Evolutionary conservation across 2,329 filamentous ascomycete genomes (phyloP).

Genomic region (Annulohypoxylon truncatum): DNA sequence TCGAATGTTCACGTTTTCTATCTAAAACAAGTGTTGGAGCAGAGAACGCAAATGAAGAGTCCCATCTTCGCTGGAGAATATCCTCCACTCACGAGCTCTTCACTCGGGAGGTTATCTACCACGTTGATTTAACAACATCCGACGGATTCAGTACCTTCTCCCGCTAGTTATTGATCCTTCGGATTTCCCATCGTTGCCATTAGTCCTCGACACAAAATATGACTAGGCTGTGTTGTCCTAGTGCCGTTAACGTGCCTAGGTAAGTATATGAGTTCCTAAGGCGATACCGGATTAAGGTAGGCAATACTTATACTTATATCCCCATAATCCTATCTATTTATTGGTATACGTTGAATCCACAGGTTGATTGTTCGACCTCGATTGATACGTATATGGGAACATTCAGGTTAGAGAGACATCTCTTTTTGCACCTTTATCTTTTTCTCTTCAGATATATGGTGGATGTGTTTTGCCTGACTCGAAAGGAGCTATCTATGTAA

Average conservation of each 20-base stretch:
- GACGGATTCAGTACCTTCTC: not conserved
- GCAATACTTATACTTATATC: not conserved
- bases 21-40: not conserved
- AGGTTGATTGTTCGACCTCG: not conserved
- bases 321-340: not conserved
- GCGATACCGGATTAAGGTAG: not conserved
- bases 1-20: not conserved
- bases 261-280: not conserved
- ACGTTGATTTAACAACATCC: not conserved
- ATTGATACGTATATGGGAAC: not conserved
- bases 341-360: not conserved
- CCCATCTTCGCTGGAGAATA: not conserved
- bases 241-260: not conserved
- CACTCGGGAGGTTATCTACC: not conserved
- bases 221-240: not conserved
- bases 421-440: not conserved
- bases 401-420: not conserved
- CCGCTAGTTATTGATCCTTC: not conserved
- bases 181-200: not conserved
- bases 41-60: not conserved
- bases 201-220: not conserved
- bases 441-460: not conserved
- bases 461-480: not conserved
- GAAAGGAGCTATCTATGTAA: not conserved
- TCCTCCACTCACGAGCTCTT: not conserved